Conservation (phyloP, 2,329 filamentous ascomycete species). For the Aureobasidium sp. region DNA sequence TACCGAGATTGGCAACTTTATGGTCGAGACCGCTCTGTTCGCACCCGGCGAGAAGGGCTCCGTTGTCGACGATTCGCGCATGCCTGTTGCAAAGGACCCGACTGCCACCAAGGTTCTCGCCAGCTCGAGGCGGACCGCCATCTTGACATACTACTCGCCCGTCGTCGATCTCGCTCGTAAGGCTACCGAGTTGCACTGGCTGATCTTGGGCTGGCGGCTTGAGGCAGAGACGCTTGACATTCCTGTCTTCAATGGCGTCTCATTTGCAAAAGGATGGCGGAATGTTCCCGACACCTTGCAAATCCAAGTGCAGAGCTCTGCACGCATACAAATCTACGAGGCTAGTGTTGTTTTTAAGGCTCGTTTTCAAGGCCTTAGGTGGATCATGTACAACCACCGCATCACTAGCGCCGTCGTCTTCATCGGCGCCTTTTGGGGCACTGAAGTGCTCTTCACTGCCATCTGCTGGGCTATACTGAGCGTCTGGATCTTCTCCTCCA, state of each 20-base stretch:
- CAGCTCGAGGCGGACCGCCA: constrained; percentile 59
- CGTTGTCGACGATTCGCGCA: neutral
- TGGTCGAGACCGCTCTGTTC: constrained; percentile 71
- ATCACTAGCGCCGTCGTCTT: constrained; percentile 60
- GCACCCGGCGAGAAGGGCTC: constrained; percentile 16
- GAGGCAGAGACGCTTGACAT: constrained; percentile 58
- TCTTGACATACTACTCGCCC: constrained; percentile 70
- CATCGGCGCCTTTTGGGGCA: constrained; percentile 64
- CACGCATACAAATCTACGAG: constrained; percentile 65
- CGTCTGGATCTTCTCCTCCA: constrained; percentile 28
- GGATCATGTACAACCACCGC: constrained; percentile 80
- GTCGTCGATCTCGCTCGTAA: constrained; percentile 55
- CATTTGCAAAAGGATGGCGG: constrained; percentile 49
- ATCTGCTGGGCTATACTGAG: constrained; percentile 54
- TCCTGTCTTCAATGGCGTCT: constrained; percentile 62
- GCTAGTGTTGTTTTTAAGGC: constrained; percentile 62
- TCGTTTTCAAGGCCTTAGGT: constrained; percentile 63
- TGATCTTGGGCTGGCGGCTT: constrained; percentile 55
- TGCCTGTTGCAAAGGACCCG: neutral
- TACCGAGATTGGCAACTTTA: constrained; percentile 77
- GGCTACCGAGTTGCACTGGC: constrained; percentile 56
- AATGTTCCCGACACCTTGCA: constrained; percentile 46
- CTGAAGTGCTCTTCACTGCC: constrained; percentile 59
- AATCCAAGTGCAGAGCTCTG: constrained; percentile 62
- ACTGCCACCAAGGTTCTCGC: constrained; percentile 23